Conservation (phyloP, 1,284 basidiomycete genomes). For the Ustilago esculenta region DNA sequence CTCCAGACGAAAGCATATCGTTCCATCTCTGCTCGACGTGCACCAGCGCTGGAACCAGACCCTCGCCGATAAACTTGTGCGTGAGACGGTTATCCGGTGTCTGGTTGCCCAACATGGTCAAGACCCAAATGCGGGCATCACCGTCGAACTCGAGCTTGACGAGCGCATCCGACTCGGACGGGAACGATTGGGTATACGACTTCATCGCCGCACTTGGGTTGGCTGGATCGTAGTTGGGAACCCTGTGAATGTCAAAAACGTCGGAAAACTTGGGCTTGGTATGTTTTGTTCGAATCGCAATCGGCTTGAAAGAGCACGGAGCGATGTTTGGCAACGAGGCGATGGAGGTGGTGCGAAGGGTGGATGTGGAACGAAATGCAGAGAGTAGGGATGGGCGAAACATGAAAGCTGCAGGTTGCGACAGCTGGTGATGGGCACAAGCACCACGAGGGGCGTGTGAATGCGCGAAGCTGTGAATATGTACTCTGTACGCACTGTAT, state of each 20-base stretch:
- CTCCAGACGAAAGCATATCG: slow-evolving; percentile 53
- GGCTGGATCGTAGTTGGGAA: slow-evolving; percentile 16
- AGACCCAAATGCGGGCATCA: slow-evolving; percentile 46
- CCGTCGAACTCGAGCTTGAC: slow-evolving; percentile 39
- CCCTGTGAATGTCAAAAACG: slow-evolving; percentile 13
- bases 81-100: slow-evolving; percentile 77
- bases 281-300: neutral
- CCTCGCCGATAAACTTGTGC: slow-evolving; percentile 72
- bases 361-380: neutral
- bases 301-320: neutral
- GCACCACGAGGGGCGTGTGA: neutral
- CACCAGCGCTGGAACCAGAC: slow-evolving; percentile 78
- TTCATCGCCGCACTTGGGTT: slow-evolving; percentile 7
- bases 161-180: slow-evolving; percentile 10
- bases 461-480: no score
- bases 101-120: slow-evolving; percentile 53
- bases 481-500: no score
- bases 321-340: neutral
- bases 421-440: neutral
- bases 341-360: neutral
- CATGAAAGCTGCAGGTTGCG: neutral
- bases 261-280: neutral
- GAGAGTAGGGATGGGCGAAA: no score
- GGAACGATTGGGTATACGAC: slow-evolving; percentile 37
- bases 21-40: slow-evolving; percentile 83